phyloP scores from a whole-genome alignment of 2,329 filamentous ascomycete species.

The Nannizzia gypsea region DNA sequence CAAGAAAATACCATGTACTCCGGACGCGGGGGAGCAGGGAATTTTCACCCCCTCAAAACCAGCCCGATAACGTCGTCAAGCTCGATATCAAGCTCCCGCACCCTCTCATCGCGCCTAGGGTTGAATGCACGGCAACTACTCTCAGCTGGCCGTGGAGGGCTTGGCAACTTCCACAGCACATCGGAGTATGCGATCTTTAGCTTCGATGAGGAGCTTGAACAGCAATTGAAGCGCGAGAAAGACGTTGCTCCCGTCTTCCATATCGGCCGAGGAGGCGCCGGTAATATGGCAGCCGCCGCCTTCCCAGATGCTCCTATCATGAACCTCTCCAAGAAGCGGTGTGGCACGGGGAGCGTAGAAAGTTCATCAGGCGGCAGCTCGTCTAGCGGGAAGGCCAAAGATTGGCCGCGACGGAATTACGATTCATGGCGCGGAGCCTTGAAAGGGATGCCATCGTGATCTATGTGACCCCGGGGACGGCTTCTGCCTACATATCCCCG shows the following conservation, averaged over 20 bases:
- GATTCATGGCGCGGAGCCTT: conserved; percentile 4
- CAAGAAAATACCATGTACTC: conserved; percentile 43
- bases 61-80: conserved; percentile 12
- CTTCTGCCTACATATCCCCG: conserved; percentile 5
- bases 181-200: conserved; percentile 51
- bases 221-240: conserved; percentile 41
- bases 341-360: conserved; percentile 18
- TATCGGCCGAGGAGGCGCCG: conserved; percentile 50
- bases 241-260: conserved; percentile 51
- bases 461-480: not conserved
- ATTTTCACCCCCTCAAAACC: conserved; percentile 41
- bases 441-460: not conserved
- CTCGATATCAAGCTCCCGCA: conserved; percentile 34
- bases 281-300: conserved; percentile 38
- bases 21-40: conserved; percentile 43
- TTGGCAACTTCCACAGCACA: conserved; percentile 43
- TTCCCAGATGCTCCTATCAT: conserved; percentile 13
- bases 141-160: conserved; percentile 43
- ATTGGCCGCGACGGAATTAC: conserved; percentile 2
- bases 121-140: conserved; percentile 38
- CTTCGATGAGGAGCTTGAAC: conserved; percentile 55
- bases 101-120: conserved; percentile 34
- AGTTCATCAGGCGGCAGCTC: conserved; percentile 6
- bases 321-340: conserved; percentile 3
- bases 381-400: conserved; percentile 5